A percentile compares a stretch with the other conserved stretches of the same genome.
phyloP scores from a whole-genome alignment of 768 basidiomycete species.

The Mycena indigotica region DNA sequence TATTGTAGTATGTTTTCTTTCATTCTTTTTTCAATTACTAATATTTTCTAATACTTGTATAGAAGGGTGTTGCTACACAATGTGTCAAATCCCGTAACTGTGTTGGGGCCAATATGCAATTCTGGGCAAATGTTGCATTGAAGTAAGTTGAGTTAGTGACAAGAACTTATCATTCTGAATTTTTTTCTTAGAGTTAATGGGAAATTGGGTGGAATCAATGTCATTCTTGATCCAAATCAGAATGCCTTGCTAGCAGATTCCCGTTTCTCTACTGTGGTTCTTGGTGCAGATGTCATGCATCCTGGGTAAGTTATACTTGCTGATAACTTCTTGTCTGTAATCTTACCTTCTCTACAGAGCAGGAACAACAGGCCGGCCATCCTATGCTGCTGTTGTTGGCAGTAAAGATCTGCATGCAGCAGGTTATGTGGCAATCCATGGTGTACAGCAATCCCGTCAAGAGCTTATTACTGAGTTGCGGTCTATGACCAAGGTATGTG shows the following conservation, averaged over 20 bases:
- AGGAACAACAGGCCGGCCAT: slow-evolving; percentile 72
- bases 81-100: slow-evolving; percentile 73
- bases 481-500: slow-evolving; percentile 58
- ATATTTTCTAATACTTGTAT: not conserved
- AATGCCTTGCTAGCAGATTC: slow-evolving; percentile 68
- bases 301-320: slow-evolving; percentile 11
- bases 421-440: slow-evolving; percentile 69
- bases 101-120: slow-evolving; percentile 66
- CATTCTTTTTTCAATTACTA: slow-evolving; percentile 19
- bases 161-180: too few species aligned
- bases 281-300: slow-evolving; percentile 53
- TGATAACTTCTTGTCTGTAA: slow-evolving; percentile 36
- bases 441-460: slow-evolving; percentile 58
- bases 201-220: slow-evolving; percentile 82
- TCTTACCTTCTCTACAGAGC: slow-evolving; percentile 73
- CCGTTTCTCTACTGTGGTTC: slow-evolving; percentile 73
- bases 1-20: slow-evolving; percentile 45
- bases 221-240: slow-evolving; percentile 67
- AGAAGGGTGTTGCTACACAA: slow-evolving; percentile 79
- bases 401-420: slow-evolving; percentile 76
- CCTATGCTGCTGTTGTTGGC: slow-evolving; percentile 77
- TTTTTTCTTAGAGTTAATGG: slow-evolving; percentile 65
- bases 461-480: slow-evolving; percentile 81
- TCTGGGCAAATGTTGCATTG: slow-evolving; percentile 77
- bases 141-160: too few species aligned